phyloP scores from a whole-genome alignment of 2,329 filamentous ascomycete species.

The Dothideomycetes sp. region DNA sequence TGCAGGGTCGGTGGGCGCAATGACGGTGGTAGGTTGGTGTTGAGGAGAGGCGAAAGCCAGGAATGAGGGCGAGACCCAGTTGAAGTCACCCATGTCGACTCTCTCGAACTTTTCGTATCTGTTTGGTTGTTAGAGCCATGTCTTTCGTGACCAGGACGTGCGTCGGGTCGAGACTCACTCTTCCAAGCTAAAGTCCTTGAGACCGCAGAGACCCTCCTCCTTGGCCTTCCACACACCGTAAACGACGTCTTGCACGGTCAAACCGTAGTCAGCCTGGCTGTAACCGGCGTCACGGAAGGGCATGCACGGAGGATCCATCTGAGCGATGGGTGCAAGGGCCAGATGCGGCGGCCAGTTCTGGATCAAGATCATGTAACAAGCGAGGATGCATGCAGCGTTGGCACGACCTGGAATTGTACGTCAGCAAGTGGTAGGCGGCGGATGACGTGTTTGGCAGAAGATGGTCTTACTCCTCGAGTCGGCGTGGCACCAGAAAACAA shows the following conservation, averaged over 20 bases:
- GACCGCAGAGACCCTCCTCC: conserved; percentile 81
- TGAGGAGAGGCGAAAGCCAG: conserved; percentile 94
- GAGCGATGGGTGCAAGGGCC: conserved; percentile 87
- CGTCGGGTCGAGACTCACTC: conserved; percentile 54
- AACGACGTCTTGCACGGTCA: conserved; percentile 93
- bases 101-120: conserved; percentile 88
- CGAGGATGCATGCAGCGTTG: conserved; percentile 88
- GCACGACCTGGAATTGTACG: conserved; percentile 55
- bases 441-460: not conserved
- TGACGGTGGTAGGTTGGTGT: conserved; percentile 63
- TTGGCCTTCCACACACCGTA: conserved; percentile 99
- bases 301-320: conserved; percentile 96
- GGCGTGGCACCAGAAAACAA: conserved; percentile 92
- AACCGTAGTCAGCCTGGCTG: conserved; percentile 92
- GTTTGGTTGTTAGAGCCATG: not conserved
- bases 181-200: conserved; percentile 91
- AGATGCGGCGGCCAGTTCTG: conserved; percentile 96
- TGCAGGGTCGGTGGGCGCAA: conserved; percentile 62
- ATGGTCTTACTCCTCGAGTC: conserved; percentile 71
- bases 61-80: conserved; percentile 95
- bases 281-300: conserved; percentile 97
- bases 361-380: conserved; percentile 98
- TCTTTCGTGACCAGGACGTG: not conserved
- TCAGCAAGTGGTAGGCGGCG: conserved; percentile 19
- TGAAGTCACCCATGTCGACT: conserved; percentile 98